phyloP scores from a whole-genome alignment of 2,329 filamentous ascomycete genomes.

The Rachicladosporium sp. region DNA sequence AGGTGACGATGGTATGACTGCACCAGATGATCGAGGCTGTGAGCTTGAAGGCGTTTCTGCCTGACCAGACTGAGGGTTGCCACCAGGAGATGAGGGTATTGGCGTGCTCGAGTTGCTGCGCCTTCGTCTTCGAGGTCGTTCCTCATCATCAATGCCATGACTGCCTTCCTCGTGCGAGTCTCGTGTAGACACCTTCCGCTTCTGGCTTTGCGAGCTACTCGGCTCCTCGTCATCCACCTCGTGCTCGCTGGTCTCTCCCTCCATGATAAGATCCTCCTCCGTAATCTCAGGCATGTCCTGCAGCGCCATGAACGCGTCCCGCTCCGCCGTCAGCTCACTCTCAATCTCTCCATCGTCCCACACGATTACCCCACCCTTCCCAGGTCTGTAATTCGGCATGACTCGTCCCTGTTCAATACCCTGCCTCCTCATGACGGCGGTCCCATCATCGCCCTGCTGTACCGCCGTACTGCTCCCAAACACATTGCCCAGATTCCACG shows the following conservation, averaged over 20 bases:
- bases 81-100: slow-evolving; percentile 52
- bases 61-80: slow-evolving; percentile 17
- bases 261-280: slow-evolving; percentile 54
- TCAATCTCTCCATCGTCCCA: slow-evolving; percentile 95
- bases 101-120: slow-evolving; percentile 72
- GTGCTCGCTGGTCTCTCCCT: slow-evolving; percentile 44
- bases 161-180: slow-evolving; percentile 53
- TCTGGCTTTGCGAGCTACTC: slow-evolving; percentile 42
- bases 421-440: slow-evolving; percentile 37
- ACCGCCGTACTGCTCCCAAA: slow-evolving; percentile 46
- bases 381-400: slow-evolving; percentile 57
- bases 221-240: slow-evolving; percentile 37
- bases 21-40: slow-evolving; percentile 28
- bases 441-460: slow-evolving; percentile 8
- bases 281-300: slow-evolving; percentile 84
- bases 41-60: slow-evolving; percentile 29
- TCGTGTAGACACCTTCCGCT: slow-evolving; percentile 63
- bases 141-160: slow-evolving; percentile 48
- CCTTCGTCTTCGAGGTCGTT: slow-evolving; percentile 65
- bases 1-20: slow-evolving; percentile 38
- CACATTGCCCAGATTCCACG: slow-evolving; percentile 90
- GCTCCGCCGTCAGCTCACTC: slow-evolving; percentile 61
- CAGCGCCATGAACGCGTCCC: slow-evolving; percentile 73
- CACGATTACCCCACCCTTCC: slow-evolving; percentile 78
- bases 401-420: slow-evolving; percentile 67